phyloP scores from a whole-genome alignment of 176 grass and related monocot genomes.

The Triticum monococcum region DNA sequence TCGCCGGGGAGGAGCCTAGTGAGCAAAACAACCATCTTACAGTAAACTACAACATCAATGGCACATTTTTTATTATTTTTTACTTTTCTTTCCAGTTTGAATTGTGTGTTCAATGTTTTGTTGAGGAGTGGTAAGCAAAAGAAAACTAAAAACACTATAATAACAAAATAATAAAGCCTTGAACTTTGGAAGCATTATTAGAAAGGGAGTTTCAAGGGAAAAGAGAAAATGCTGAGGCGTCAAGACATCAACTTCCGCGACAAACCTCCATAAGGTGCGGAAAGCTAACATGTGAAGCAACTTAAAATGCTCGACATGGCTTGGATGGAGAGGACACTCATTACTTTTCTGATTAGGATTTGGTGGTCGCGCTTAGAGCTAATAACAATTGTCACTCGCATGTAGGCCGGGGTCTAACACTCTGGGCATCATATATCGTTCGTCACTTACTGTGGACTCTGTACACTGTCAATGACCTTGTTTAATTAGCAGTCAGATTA shows the following conservation, averaged over 20 bases:
- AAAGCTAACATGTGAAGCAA: slow-evolving; percentile 23
- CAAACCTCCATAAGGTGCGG: not conserved
- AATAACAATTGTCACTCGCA: too few relatives aligned
- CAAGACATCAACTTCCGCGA: not conserved
- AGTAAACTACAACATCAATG: not conserved
- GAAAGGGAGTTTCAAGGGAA: not conserved
- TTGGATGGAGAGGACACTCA: slow-evolving; percentile 3
- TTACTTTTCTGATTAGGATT: too few relatives aligned
- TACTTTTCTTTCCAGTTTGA: not conserved
- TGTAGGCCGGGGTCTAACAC: too few relatives aligned
- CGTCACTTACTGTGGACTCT: too few relatives aligned
- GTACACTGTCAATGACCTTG: too few relatives aligned
- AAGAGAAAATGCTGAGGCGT: not conserved
- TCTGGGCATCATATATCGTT: too few relatives aligned
- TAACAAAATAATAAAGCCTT: not conserved
- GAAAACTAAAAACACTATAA: not conserved
- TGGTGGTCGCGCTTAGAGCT: too few relatives aligned
- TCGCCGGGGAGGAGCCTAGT: too few relatives aligned
- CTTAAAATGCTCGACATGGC: not conserved
- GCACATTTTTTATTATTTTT: not conserved
- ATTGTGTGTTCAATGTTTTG: not conserved
- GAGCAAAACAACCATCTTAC: too few relatives aligned
- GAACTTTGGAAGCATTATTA: not conserved
- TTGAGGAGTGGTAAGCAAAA: not conserved
- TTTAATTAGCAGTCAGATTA: too few relatives aligned